Conservation (phyloP, 192 early-diverging fungal genomes). For the Kappamyces sp. region DNA sequence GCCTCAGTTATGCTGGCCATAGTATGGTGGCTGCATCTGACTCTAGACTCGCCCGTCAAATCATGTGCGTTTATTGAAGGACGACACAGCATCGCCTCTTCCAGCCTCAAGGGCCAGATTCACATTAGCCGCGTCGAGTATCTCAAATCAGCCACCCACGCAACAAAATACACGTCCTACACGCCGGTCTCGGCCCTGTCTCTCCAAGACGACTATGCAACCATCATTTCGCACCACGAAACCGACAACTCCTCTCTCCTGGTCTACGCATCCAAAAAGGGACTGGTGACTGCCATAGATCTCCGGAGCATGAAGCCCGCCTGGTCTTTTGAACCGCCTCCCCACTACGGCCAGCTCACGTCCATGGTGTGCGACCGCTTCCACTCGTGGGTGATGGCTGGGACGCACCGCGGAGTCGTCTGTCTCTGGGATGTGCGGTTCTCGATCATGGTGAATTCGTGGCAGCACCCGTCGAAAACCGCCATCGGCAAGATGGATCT, state of each 20-base stretch:
- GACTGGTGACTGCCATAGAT: constrained; percentile 68
- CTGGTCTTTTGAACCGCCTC: constrained; percentile 47
- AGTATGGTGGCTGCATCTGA: constrained; percentile 31
- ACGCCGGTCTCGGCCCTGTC: constrained; percentile 48
- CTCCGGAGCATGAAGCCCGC: constrained; percentile 63
- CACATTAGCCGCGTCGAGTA: constrained; percentile 61
- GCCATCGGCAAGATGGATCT: constrained; percentile 54
- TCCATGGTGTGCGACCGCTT: constrained; percentile 57
- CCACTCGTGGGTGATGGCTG: constrained; percentile 63
- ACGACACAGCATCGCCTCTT: constrained; percentile 70
- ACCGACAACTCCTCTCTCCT: constrained; percentile 60
- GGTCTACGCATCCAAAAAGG: constrained; percentile 62
- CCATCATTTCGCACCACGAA: constrained; percentile 6
- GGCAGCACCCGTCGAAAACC: constrained; percentile 66
- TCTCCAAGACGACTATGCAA: constrained; percentile 52
- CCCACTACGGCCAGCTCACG: constrained; percentile 57
- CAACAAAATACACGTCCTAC: constrained; percentile 60
- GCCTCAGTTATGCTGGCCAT: constrained; percentile 62
- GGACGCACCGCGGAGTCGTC: constrained; percentile 70
- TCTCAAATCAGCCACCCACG: constrained; percentile 27
- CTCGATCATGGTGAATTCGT: constrained; percentile 58
- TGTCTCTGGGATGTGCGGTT: constrained; percentile 78
- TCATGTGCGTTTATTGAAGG: constrained; percentile 73
- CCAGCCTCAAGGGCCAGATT: constrained; percentile 76
- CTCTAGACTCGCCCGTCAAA: constrained; percentile 66